A percentile compares a stretch with the other conserved stretches of the same genome.
Evolutionary conservation across 2,329 filamentous ascomycete genomes (phyloP).

Genomic region (Sporothrix mexicana): DNA sequence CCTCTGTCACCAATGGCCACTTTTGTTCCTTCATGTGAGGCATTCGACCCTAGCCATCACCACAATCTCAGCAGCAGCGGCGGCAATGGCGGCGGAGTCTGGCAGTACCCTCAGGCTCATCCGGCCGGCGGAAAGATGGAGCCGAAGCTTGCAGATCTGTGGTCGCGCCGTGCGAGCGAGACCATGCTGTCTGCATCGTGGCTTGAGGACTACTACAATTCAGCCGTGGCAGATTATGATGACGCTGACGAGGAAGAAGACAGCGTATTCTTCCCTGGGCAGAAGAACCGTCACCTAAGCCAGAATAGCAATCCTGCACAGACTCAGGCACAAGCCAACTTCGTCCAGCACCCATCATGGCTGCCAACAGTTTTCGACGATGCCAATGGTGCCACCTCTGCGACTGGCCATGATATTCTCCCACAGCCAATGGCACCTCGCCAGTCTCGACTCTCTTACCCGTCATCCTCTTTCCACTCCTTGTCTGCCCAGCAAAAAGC

Average conservation of each 20-base stretch:
- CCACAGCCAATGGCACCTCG: background rate
- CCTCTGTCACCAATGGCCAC: background rate
- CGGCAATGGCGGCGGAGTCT: background rate
- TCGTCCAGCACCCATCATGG: background rate
- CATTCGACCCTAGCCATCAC: background rate
- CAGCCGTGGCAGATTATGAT: background rate
- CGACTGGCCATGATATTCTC: background rate
- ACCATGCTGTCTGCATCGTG: background rate
- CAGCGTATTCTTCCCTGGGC: background rate
- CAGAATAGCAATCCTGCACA: no score
- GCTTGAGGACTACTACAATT: slow-evolving; percentile 5
- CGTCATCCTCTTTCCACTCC: background rate
- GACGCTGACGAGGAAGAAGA: slow-evolving; percentile 1
- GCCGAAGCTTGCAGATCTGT: slow-evolving; percentile 4
- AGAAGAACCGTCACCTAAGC: background rate
- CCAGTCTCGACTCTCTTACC: background rate
- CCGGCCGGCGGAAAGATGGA: background rate
- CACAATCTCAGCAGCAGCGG: background rate
- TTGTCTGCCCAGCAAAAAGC: slow-evolving; percentile 1
- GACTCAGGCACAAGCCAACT: background rate
- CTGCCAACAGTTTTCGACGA: background rate
- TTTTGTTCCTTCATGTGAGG: background rate
- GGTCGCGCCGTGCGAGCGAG: slow-evolving; percentile 8
- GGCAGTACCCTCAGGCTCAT: background rate
- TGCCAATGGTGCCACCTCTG: background rate